Conservation (phyloP, 345 rosid genomes). For the Brassica carinata region DNA sequence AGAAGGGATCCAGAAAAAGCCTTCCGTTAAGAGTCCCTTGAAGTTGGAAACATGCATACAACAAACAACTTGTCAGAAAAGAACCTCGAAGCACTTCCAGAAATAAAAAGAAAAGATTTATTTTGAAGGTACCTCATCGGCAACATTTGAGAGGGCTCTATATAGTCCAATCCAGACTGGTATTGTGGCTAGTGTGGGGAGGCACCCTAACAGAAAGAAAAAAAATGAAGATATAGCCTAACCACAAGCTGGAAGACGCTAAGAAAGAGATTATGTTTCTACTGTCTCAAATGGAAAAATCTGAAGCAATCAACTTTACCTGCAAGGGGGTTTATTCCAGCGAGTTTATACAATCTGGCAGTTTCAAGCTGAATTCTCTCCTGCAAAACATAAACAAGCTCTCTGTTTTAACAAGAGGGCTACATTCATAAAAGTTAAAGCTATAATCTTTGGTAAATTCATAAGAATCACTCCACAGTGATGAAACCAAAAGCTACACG, state of each 20-base stretch:
- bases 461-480: neutral
- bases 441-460: conserved; percentile 4
- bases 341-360: conserved; percentile 88
- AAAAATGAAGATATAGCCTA: conserved; percentile 4
- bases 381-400: conserved; percentile 47
- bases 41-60: conserved; percentile 23
- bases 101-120: neutral
- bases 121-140: conserved; percentile 63
- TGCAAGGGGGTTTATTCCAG: conserved; percentile 91
- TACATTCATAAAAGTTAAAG: conserved; percentile 6
- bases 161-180: conserved; percentile 98
- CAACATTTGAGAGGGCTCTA: conserved; percentile 98
- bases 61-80: conserved; percentile 14
- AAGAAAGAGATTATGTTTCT: neutral
- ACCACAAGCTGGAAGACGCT: neutral
- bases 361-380: conserved; percentile 93
- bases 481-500: neutral
- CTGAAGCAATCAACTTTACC: conserved; percentile 46
- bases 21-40: conserved; percentile 95
- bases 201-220: conserved; percentile 56
- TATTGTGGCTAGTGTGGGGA: conserved; percentile 95
- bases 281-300: neutral
- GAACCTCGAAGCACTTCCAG: neutral
- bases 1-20: conserved; percentile 99
- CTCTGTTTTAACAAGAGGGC: neutral